Conservation (phyloP, 2,329 filamentous ascomycete genomes). For the Pleomassaria siparia region DNA sequence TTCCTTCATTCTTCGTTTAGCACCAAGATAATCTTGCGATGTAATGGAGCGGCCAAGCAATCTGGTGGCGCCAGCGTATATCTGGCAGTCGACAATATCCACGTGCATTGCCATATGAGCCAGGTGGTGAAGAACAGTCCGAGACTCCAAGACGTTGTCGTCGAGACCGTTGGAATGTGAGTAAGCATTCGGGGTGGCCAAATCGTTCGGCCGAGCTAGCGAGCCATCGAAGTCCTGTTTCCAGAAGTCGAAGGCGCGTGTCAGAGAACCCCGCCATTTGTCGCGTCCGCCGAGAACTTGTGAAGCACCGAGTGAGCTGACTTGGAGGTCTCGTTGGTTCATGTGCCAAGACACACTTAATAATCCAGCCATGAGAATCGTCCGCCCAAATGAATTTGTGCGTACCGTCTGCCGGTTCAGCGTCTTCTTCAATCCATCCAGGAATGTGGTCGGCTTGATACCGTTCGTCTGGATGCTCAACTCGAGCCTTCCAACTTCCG, state of each 20-base stretch:
- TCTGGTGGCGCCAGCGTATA: constrained; percentile 84
- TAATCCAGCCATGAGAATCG: constrained; percentile 89
- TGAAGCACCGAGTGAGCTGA: constrained; percentile 80
- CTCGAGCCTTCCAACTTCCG: constrained; percentile 83
- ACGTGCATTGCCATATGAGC: constrained; percentile 98
- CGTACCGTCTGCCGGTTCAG: constrained; percentile 81
- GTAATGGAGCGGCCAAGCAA: constrained; percentile 85
- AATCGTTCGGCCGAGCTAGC: constrained; percentile 58
- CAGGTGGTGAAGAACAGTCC: constrained; percentile 86
- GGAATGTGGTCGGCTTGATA: constrained; percentile 80
- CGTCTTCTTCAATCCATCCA: constrained; percentile 88
- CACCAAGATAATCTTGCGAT: constrained; percentile 74
- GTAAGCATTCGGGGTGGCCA: constrained; percentile 30
- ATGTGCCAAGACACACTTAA: constrained; percentile 96
- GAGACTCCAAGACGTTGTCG: constrained; percentile 80
- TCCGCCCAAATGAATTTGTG: constrained; percentile 91
- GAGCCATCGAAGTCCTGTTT: constrained; percentile 87
- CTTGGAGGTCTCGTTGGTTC: constrained; percentile 92
- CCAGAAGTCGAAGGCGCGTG: constrained; percentile 91
- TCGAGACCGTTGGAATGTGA: constrained; percentile 46
- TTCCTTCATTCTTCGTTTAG: constrained; percentile 81
- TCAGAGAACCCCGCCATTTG: constrained; percentile 85
- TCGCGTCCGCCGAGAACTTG: constrained; percentile 82
- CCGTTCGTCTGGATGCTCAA: constrained; percentile 77
- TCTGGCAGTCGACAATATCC: constrained; percentile 95